A percentile compares a stretch with the other conserved stretches of the same genome.
phyloP scores from a whole-genome alignment of 2,329 filamentous ascomycete genomes.

The Aspergillus calidoustus region DNA sequence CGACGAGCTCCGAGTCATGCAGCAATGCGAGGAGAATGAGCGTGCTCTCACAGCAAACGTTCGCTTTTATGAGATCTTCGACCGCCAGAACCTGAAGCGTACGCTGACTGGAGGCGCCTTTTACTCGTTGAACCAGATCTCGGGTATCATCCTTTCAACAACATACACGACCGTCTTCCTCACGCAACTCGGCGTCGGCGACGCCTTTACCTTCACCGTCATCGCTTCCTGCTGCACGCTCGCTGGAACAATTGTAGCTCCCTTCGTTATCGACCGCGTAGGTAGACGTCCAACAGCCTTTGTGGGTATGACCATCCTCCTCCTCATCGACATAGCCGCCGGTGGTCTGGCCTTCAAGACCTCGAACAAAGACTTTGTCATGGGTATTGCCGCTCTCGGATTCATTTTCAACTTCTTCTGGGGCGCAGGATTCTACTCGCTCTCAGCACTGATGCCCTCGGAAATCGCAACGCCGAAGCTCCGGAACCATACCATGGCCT shows the following conservation, averaged over 20 bases:
- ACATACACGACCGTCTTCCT: conserved; percentile 47
- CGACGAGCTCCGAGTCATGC: conserved; percentile 39
- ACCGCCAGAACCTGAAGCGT: conserved; percentile 38
- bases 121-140: conserved; percentile 43
- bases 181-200: conserved; percentile 36
- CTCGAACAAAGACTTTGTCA: conserved; percentile 26
- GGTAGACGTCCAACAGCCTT: conserved; percentile 43
- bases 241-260: conserved; percentile 41
- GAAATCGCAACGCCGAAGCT: conserved; percentile 44
- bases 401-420: conserved; percentile 47
- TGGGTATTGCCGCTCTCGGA: conserved; percentile 38
- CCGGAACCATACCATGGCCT: conserved; percentile 45
- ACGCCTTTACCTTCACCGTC: conserved; percentile 42
- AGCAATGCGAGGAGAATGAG: conserved; percentile 31
- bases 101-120: conserved; percentile 43
- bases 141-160: conserved; percentile 42
- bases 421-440: conserved; percentile 42
- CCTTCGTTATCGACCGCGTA: conserved; percentile 40
- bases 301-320: conserved; percentile 38
- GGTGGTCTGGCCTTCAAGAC: conserved; percentile 39
- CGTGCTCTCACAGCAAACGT: conserved; percentile 30
- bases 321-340: conserved; percentile 39
- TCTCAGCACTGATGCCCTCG: conserved; percentile 40
- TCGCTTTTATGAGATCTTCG: conserved; percentile 44
- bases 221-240: conserved; percentile 42